Evolutionary conservation across 2,329 filamentous ascomycete genomes (phyloP).

Genomic region (Fusarium devonianum): DNA sequence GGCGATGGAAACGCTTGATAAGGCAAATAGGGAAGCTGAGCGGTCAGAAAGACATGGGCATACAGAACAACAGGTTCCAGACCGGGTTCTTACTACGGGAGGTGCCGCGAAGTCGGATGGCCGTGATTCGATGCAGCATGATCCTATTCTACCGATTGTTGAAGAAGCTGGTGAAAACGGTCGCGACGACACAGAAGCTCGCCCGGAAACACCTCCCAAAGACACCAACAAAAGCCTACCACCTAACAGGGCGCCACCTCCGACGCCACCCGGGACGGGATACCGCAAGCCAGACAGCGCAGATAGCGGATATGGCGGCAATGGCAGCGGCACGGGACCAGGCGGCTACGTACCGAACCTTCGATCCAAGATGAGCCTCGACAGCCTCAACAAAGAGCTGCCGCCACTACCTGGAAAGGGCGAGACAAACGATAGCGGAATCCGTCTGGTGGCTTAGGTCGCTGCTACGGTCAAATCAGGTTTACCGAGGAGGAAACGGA

Average conservation of each 20-base stretch:
- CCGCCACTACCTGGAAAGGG: conserved; percentile 60
- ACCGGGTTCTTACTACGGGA: conserved; percentile 61
- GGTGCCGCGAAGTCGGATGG: conserved; percentile 48
- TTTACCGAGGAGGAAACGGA: conserved; percentile 30
- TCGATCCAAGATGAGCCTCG: conserved; percentile 55
- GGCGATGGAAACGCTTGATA: conserved; percentile 51
- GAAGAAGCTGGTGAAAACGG: conserved; percentile 82
- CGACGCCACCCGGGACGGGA: conserved; percentile 45
- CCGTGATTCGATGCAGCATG: conserved; percentile 65
- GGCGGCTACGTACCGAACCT: conserved; percentile 42
- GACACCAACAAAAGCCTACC: conserved; percentile 45
- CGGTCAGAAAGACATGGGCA: conserved; percentile 45
- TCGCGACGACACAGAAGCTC: conserved; percentile 49
- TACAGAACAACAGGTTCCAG: conserved; percentile 62
- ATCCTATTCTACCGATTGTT: conserved; percentile 76
- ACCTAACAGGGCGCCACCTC: conserved; percentile 53
- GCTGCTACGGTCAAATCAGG: conserved; percentile 32
- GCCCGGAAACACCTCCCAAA: conserved; percentile 54
- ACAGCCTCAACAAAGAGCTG: conserved; percentile 67
- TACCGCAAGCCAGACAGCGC: conserved; percentile 54
- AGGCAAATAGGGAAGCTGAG: conserved; percentile 49
- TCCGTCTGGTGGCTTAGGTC: conserved; percentile 46
- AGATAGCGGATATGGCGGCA: conserved; percentile 56
- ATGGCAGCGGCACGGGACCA: conserved; percentile 44
- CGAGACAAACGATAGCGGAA: conserved; percentile 38